Evolutionary conservation across 176 grass and related monocot species (phyloP), one percentile per base, ranked within the genome.

Genomic region (Eleusine coracana): DNA sequence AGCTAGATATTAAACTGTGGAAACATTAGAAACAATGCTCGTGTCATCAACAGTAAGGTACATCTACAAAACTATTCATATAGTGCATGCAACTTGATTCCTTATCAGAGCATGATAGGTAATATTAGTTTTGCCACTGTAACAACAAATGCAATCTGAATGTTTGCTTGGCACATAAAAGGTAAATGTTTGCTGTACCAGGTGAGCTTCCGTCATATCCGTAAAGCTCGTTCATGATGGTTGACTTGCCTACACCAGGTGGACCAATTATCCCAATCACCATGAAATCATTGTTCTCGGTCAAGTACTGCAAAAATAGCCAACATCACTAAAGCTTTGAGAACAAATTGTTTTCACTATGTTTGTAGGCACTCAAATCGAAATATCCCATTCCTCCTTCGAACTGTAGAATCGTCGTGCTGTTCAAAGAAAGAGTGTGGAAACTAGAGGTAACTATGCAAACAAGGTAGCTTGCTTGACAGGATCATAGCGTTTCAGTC

Each of bases 241-340:
- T 93, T 10, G 96, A 98, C 58, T 98, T 98, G 16, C 96, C 92
- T 55, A 95, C 87, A 69, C 96, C 92, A 2, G 92, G 66, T n/a
- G 90, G 92, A 5, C 96, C 96, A 56, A 98, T 93, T 76, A 98
- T 48, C 40, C 96, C 96, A 48, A 98, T 90, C 46, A 98, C 92
- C 66, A 92, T 85, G 73, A 98, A 98, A 94, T 98, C 96, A 29
- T 86, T 91, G 87, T 98, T 98, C 76, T 98, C 92, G 0, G 92
- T 98, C 62, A 98, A 69, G 88, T 90, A 98, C 96, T 98, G 90
- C 73, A 76, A 6, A 46, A 9, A 51, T 0, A 18, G 10, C 0
- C 0, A 51, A 23, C 2, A 38, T 14, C 7, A 23, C 5, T 46
- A 42, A 52, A 80, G 16, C 3, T 62, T 79, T 9, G 7, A 58